Percentiles rank a stretch among this genome's conserved stretches.
Evolutionary conservation across 2,329 filamentous ascomycete species (phyloP).

Genomic region (Fusarium nelsonii): DNA sequence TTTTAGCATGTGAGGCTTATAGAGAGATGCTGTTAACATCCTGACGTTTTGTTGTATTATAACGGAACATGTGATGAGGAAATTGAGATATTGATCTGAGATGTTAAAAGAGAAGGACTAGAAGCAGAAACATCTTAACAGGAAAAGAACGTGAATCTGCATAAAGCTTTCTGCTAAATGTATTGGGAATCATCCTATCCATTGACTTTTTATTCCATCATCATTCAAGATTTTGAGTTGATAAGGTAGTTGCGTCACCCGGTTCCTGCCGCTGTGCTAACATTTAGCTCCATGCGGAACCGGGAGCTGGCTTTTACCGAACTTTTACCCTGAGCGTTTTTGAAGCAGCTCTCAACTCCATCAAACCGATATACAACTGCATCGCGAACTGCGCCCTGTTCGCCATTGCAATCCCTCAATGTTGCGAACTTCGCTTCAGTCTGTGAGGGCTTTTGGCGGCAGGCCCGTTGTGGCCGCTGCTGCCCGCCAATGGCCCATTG

Average conservation of each 20-base stretch:
- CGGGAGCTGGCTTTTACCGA: conserved; percentile 57
- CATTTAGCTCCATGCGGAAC: conserved; percentile 41
- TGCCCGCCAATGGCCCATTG: conserved; percentile 69
- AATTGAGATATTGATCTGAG: too few species aligned
- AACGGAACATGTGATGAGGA: not conserved
- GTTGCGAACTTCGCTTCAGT: conserved; percentile 77
- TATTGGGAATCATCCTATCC: not conserved
- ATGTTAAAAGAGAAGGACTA: not conserved
- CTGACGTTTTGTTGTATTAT: too few species aligned
- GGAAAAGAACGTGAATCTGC: too few species aligned
- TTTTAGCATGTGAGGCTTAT: too few species aligned
- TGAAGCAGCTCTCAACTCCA: conserved; percentile 52
- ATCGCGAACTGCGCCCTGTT: conserved; percentile 51
- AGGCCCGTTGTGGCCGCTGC: conserved; percentile 65
- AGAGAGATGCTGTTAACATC: too few species aligned
- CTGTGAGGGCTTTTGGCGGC: conserved; percentile 70
- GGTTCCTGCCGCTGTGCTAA: conserved; percentile 52
- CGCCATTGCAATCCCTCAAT: conserved; percentile 68
- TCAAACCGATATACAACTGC: conserved; percentile 50
- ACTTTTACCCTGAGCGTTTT: conserved; percentile 61
- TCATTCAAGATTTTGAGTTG: not conserved
- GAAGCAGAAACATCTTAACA: too few species aligned
- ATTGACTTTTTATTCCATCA: not conserved
- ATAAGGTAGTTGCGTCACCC: conserved; percentile 51
- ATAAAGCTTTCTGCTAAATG: not conserved